A percentile compares a stretch with the other conserved stretches of the same genome.
phyloP scores from a whole-genome alignment of 148 eudicot species.

The Polygonum aviculare region DNA sequence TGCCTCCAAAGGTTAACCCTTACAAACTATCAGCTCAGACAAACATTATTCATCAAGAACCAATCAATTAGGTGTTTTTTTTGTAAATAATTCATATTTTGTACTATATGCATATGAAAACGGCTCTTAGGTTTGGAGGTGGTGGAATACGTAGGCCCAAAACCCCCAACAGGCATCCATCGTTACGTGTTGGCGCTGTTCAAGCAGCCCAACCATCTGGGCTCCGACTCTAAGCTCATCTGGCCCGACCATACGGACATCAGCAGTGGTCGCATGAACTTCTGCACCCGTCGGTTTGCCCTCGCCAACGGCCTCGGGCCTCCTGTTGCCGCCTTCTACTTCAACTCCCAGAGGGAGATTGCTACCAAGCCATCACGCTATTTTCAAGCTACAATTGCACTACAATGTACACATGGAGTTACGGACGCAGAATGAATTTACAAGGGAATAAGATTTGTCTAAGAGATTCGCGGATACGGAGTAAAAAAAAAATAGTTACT shows the following conservation, averaged over 20 bases:
- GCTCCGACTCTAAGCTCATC: neutral
- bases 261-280: slow-evolving; percentile 17
- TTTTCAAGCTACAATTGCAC: neutral
- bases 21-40: too few relatives aligned
- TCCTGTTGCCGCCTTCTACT: slow-evolving; percentile 40
- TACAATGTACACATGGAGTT: too few relatives aligned
- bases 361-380: neutral
- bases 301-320: slow-evolving; percentile 24
- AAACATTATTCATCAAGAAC: too few relatives aligned
- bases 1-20: slow-evolving; percentile 20
- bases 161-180: slow-evolving; percentile 37
- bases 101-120: neutral
- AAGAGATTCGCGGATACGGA: too few relatives aligned
- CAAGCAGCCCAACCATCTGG: slow-evolving; percentile 16
- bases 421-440: too few relatives aligned
- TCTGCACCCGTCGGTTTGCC: slow-evolving; percentile 37
- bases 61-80: too few relatives aligned
- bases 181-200: slow-evolving; percentile 30
- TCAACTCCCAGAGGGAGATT: slow-evolving; percentile 34
- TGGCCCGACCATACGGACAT: neutral
- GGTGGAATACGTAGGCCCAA: slow-evolving; percentile 36
- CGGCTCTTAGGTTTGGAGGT: slow-evolving; percentile 27
- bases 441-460: too few relatives aligned
- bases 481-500: too few relatives aligned
- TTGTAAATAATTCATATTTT: too few relatives aligned